Base-by-base conservation (phyloP, 2,329 filamentous ascomycete genomes). In the Colletotrichum eremochloae region DNA sequence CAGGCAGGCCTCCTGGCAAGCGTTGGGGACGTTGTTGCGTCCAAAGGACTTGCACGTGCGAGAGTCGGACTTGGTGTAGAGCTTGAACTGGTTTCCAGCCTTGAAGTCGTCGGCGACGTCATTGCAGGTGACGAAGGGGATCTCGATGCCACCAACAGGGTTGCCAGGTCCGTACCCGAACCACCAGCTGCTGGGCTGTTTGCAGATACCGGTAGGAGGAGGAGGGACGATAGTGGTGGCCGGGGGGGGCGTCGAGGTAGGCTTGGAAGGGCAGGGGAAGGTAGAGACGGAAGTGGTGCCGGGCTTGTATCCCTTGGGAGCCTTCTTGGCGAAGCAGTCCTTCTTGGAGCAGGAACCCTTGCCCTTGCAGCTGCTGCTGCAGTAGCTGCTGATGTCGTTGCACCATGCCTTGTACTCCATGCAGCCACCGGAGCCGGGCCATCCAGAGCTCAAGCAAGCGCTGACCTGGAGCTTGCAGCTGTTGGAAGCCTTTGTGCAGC, bases 161-260 rank as follows among this genome's bases (percentile, higher is more conserved):
- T 83, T 90, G 46, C 91, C 89, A 1, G 92, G 90, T 1, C 89
- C 90, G 77, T 95, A 96, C 64, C 90, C 90, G 75, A 87, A 88
- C 78, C 87, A 86, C 75, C 88, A 87, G 81, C 82, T 86, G 64
- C 81, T 79, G n/a, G 87, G 85, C 79, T 89, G 86, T 46, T 78
- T 81, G 84, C 87, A 89, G 76, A 89, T 84, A 75, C 85, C 85
- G 68, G 85, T 87, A 1, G 86, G 84, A 44, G 84, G 79, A 2
- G 87, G 85, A 64, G 84, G 81, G 65, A 84, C 82, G 53, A 80
- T 79, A 64, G 79, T 79, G 31, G 80, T 78, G 31, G 72, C 65
- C 11, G 72, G 71, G 11, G 76, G 72, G 15, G 67, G 76, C 5
- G 75, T 78, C 14, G 80, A 77, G 2, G 77, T 75, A 9, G 79